Evolutionary conservation across 2,329 filamentous ascomycete genomes (phyloP).

Genomic region (Cladosporium sp.): DNA sequence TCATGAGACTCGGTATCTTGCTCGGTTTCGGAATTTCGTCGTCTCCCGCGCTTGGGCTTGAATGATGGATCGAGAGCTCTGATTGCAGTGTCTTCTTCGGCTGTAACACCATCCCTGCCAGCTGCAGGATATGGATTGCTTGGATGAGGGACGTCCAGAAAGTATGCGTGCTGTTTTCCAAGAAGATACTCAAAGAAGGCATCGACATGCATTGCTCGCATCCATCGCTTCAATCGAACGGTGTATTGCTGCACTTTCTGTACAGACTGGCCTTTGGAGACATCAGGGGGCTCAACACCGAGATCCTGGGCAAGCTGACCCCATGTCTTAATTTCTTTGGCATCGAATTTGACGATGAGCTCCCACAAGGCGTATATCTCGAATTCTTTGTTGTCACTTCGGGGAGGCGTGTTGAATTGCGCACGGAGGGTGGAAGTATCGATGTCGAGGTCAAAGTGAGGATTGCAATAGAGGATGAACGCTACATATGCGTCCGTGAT

Average conservation of each 20-base stretch:
- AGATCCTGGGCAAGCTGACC: slow-evolving; percentile 78
- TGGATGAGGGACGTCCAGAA: slow-evolving; percentile 65
- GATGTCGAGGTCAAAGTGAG: slow-evolving; percentile 63
- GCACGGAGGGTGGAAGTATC: slow-evolving; percentile 69
- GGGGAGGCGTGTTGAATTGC: slow-evolving; percentile 73
- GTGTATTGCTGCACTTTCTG: slow-evolving; percentile 96
- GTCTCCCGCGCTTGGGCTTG: slow-evolving; percentile 56
- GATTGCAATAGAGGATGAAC: slow-evolving; percentile 91
- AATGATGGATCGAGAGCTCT: slow-evolving; percentile 75
- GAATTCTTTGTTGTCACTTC: slow-evolving; percentile 83
- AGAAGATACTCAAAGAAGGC: slow-evolving; percentile 90
- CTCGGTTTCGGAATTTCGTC: slow-evolving; percentile 36
- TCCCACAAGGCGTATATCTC: slow-evolving; percentile 71
- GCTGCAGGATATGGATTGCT: slow-evolving; percentile 59
- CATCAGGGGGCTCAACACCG: slow-evolving; percentile 80
- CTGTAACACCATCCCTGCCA: slow-evolving; percentile 72
- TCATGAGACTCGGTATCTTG: slow-evolving; percentile 22
- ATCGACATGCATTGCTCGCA: slow-evolving; percentile 93
- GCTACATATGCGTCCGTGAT: slow-evolving; percentile 77
- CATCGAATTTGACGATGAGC: slow-evolving; percentile 71
- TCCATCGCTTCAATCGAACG: slow-evolving; percentile 88
- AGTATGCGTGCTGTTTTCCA: slow-evolving; percentile 73
- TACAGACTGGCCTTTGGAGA: slow-evolving; percentile 70
- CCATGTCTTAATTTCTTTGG: slow-evolving; percentile 88
- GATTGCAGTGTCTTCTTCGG: slow-evolving; percentile 85